Conservation (phyloP, 352 stramenopile species). For the Phytopythium ostracodes region DNA sequence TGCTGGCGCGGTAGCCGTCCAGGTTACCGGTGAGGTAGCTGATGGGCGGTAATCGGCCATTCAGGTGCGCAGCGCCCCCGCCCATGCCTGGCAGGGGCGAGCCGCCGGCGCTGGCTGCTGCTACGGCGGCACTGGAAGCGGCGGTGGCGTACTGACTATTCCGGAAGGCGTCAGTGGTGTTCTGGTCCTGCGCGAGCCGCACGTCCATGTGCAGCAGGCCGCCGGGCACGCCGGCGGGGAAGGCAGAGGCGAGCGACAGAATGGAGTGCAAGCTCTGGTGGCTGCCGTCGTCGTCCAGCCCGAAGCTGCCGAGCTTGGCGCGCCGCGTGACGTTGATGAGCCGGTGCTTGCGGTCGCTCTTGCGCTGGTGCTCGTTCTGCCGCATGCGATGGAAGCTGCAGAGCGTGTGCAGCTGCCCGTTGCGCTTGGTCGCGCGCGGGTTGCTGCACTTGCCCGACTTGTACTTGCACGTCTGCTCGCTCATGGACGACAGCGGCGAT, state of each 20-base stretch:
- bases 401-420: constrained; percentile 79
- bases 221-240: constrained; percentile 22
- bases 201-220: constrained; percentile 13
- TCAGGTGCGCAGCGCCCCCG: constrained; percentile 7
- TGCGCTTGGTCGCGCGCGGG: constrained; percentile 78
- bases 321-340: constrained; percentile 71
- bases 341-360: constrained; percentile 85
- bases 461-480: constrained; percentile 75
- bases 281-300: constrained; percentile 20
- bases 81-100: not conserved
- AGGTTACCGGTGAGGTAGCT: constrained; percentile 75
- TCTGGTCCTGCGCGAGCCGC: constrained; percentile 28
- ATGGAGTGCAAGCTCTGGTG: constrained; percentile 33
- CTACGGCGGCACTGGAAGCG: constrained; percentile 4
- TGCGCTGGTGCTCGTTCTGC: constrained; percentile 84
- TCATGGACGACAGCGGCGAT: constrained; percentile 35
- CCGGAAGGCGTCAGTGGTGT: constrained; percentile 28
- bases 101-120: constrained; percentile 8
- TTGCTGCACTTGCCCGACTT: constrained; percentile 86
- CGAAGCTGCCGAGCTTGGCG: constrained; percentile 67
- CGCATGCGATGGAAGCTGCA: constrained; percentile 82
- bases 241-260: constrained; percentile 34
- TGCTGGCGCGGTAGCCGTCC: constrained; percentile 51
- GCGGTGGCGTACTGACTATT: constrained; percentile 22
- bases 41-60: constrained; percentile 58